A percentile compares a stretch with the other conserved stretches of the same genome.
These are phyloP conservation scores for Cyberlindnera americana DNA, from an alignment of 805 yeast genomes.

Conservation along the genomic window DNA sequence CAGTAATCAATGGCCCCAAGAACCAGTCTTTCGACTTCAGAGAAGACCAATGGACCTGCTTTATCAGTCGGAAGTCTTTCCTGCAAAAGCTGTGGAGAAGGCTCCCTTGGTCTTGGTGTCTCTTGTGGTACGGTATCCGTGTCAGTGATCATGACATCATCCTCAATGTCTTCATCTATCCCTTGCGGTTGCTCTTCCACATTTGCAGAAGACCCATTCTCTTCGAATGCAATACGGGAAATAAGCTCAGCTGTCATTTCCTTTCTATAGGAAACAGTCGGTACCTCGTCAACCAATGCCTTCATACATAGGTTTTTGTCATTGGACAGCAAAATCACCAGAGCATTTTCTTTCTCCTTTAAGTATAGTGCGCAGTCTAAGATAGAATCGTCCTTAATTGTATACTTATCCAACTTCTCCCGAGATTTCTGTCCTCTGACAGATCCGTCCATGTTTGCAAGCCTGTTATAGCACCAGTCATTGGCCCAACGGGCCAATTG, in stretches of 20 bases:
- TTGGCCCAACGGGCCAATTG: constrained; percentile 66
- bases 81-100: not conserved
- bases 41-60: constrained; percentile 30
- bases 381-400: constrained; percentile 74
- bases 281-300: constrained; percentile 62
- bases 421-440: constrained; percentile 62
- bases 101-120: too few relatives aligned
- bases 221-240: constrained; percentile 37
- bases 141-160: too few relatives aligned
- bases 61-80: constrained; percentile 1
- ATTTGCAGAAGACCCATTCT: constrained; percentile 25
- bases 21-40: constrained; percentile 40
- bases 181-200: not conserved
- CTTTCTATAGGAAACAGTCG: constrained; percentile 51
- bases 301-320: constrained; percentile 81
- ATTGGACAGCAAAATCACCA: constrained; percentile 69
- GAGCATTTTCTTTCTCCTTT: constrained; percentile 33
- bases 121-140: too few relatives aligned
- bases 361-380: constrained; percentile 79
- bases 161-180: not conserved
- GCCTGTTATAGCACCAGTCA: constrained; percentile 65
- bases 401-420: constrained; percentile 45
- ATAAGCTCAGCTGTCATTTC: constrained; percentile 48
- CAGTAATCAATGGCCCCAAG: constrained; percentile 46
- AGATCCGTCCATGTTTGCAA: constrained; percentile 48